Percentiles rank a stretch among this genome's conserved stretches.
Conservation (phyloP, 2,329 filamentous ascomycete species). For the Stenocarpella maydis region DNA sequence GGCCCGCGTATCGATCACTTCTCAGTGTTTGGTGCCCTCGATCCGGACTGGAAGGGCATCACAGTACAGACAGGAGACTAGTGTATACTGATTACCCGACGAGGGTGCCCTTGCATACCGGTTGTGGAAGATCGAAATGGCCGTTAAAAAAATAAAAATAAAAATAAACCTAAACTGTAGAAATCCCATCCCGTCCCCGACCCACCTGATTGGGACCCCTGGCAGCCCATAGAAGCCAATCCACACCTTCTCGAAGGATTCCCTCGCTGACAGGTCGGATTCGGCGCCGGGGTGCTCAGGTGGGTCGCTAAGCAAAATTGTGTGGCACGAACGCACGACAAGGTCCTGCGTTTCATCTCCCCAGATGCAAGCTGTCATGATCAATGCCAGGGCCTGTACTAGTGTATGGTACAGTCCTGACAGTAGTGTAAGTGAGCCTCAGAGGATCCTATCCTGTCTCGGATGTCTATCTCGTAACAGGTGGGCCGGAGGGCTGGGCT, state of each 20-base stretch:
- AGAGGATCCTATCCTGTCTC: no score
- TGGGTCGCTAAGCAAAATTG: conserved; percentile 29
- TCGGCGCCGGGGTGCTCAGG: conserved; percentile 7
- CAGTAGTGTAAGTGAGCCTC: not conserved
- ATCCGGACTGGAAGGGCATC: not conserved
- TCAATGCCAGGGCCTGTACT: not conserved
- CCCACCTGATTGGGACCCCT: conserved; percentile 23
- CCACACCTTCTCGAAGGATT: conserved; percentile 36
- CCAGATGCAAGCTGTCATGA: conserved; percentile 26
- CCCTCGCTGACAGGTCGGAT: conserved; percentile 20
- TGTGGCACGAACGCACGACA: conserved; percentile 30
- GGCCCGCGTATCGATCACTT: conserved; percentile 26
- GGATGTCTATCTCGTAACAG: conserved; percentile 6
- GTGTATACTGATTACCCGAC: conserved; percentile 20
- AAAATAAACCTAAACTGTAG: no score
- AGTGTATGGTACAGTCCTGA: no score
- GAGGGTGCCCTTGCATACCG: conserved; percentile 30
- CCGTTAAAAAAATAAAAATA: conserved; percentile 6
- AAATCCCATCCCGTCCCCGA: conserved; percentile 14
- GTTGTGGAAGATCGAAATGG: conserved; percentile 1
- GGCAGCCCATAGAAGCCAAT: conserved; percentile 19
- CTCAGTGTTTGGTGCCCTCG: conserved; percentile 2
- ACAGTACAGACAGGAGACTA: conserved; percentile 2
- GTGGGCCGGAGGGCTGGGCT: not conserved
- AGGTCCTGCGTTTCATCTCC: conserved; percentile 32